Evolutionary conservation across 2,329 filamentous ascomycete species (phyloP).

Genomic region (Xylogone sp.): DNA sequence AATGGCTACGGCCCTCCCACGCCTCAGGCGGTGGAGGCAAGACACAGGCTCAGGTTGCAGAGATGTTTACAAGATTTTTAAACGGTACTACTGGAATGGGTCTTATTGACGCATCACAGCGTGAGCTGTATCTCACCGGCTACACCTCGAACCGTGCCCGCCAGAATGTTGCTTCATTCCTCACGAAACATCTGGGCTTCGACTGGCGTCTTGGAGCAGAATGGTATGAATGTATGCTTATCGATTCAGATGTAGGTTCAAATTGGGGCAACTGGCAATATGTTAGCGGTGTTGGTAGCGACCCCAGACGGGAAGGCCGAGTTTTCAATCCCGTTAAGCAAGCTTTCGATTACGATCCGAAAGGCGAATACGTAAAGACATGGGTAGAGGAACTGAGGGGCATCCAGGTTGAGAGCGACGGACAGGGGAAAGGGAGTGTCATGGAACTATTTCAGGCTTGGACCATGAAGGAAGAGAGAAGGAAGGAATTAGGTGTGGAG

Average conservation of each 20-base stretch:
- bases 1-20: conserved; percentile 12
- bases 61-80: conserved; percentile 55
- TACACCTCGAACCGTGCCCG: conserved; percentile 75
- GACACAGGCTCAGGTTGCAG: conserved; percentile 38
- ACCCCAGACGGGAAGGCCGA: conserved; percentile 64
- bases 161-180: conserved; percentile 73
- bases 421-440: background rate
- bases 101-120: conserved; percentile 72
- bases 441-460: conserved; percentile 65
- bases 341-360: conserved; percentile 69
- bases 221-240: conserved; percentile 73
- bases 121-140: conserved; percentile 71
- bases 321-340: conserved; percentile 83
- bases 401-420: conserved; percentile 32
- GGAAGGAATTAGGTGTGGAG: conserved; percentile 51
- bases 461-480: conserved; percentile 54
- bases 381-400: conserved; percentile 68
- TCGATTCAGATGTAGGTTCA: conserved; percentile 72
- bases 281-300: conserved; percentile 74
- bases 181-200: conserved; percentile 68
- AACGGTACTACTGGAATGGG: conserved; percentile 70
- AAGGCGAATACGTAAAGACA: conserved; percentile 65
- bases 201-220: conserved; percentile 81
- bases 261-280: conserved; percentile 89
- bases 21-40: conserved; percentile 14